Evolutionary conservation across 2,329 filamentous ascomycete species (phyloP), one percentile per base, ranked within the genome.

Genomic region (Curvularia hawaiiensis): DNA sequence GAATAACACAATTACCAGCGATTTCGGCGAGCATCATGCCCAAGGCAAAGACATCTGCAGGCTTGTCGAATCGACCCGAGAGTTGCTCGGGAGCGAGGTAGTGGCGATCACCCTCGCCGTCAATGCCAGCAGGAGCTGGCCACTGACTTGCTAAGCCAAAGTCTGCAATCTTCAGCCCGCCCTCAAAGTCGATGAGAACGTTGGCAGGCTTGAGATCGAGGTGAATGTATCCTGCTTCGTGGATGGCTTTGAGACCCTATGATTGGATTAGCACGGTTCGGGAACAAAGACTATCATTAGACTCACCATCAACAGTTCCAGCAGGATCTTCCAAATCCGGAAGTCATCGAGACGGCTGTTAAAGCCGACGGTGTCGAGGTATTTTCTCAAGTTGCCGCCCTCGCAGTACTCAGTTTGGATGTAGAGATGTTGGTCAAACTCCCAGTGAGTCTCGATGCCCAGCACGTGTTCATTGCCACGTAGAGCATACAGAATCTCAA

Each of bases 351-450:
- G 79, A 66, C 94, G 86, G 46, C 92, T 93, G 73, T 90, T 92
- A 60, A 89, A 84, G 24, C 95, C 95, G 59, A 92, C 87, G 56
- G 90, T 86, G n/a, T 86, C 84, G 30, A 99, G 83, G 73, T 98
- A 99, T 16, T 87, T 84, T 73, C 96, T 90, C 43, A 99, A 80
- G 59, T 91, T 96, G 16, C 95, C 95, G 73, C 97, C 92, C 74
- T 97, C 93, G 71, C 95, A 99, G 73, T 89, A 98, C 72, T 99
- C 95, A 0, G 94, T 98, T 79, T 98, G 94, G 59, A 99, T 98
- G 79, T 97, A 99, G 10, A 99, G 84, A 71, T 94, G 88, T 55
- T 85, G 85, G 65, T 91, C 87, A 59, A 90, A 84, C 77, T 97
- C 94, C 95, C 95, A 99, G 73, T 88, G 89, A 68, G 96, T 88